These are phyloP conservation scores for Paecilomyces fulvus DNA, from an alignment of 2,329 filamentous ascomycete genomes.

Conservation along the genomic window DNA sequence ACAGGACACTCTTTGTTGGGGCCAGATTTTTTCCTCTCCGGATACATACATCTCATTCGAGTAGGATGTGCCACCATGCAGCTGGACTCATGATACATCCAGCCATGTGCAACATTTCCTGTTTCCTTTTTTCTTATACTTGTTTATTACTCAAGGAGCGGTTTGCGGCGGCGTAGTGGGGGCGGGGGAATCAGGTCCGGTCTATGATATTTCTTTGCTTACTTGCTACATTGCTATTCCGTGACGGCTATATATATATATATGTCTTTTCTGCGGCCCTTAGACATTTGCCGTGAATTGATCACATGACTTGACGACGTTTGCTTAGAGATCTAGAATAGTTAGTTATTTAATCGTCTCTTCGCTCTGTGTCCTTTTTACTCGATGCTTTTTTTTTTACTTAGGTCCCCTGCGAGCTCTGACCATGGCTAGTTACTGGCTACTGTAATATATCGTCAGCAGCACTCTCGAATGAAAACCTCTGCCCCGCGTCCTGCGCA, in stretches of 20 bases:
- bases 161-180: background rate
- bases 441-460: background rate
- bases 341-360: background rate
- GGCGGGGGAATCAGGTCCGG: background rate
- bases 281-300: background rate
- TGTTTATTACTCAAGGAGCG: background rate
- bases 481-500: background rate
- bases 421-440: too few relatives aligned
- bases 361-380: background rate
- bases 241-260: background rate
- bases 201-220: background rate
- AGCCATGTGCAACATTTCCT: background rate
- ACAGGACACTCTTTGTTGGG: background rate
- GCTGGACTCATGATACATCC: background rate
- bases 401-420: too few relatives aligned
- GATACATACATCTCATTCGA: background rate
- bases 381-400: too few relatives aligned
- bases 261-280: background rate
- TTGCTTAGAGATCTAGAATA: background rate
- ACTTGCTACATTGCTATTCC: background rate
- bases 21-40: background rate
- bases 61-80: background rate
- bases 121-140: background rate
- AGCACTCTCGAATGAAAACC: background rate
- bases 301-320: background rate